Percentiles rank a stretch among this genome's conserved stretches.
Evolutionary conservation across 257 asterid genomes (phyloP).

Genomic region (Solanum microdontum): DNA sequence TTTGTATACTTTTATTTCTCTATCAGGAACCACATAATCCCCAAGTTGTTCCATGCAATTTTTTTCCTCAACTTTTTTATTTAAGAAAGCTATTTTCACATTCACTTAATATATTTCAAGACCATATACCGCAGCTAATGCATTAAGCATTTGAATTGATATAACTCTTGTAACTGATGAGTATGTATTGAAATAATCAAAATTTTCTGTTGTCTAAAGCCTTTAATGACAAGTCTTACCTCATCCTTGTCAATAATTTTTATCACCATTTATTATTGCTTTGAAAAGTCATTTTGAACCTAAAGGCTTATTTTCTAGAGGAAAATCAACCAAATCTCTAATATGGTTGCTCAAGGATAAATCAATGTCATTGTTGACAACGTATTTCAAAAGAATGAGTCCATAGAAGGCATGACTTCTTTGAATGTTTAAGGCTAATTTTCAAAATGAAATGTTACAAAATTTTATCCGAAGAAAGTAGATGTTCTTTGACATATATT

Average conservation of each 20-base stretch:
- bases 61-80: too few species aligned
- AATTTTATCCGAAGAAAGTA: neutral
- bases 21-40: too few species aligned
- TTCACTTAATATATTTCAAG: too few species aligned
- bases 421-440: neutral
- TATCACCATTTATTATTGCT: neutral
- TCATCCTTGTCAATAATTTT: neutral
- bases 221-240: neutral
- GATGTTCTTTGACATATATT: neutral
- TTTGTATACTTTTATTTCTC: too few species aligned
- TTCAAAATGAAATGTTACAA: neutral
- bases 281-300: neutral
- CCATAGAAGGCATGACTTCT: neutral
- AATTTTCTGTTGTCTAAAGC: neutral
- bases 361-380: neutral
- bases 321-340: neutral
- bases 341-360: neutral
- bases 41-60: too few species aligned
- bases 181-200: neutral
- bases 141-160: too few species aligned
- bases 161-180: too few species aligned
- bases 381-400: neutral
- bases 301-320: neutral
- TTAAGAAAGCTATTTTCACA: too few species aligned
- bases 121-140: too few species aligned